These are phyloP conservation scores for Cutaneotrichosporon cutaneum DNA, from an alignment of 1,284 basidiomycete species.

Conservation along the genomic window DNA sequence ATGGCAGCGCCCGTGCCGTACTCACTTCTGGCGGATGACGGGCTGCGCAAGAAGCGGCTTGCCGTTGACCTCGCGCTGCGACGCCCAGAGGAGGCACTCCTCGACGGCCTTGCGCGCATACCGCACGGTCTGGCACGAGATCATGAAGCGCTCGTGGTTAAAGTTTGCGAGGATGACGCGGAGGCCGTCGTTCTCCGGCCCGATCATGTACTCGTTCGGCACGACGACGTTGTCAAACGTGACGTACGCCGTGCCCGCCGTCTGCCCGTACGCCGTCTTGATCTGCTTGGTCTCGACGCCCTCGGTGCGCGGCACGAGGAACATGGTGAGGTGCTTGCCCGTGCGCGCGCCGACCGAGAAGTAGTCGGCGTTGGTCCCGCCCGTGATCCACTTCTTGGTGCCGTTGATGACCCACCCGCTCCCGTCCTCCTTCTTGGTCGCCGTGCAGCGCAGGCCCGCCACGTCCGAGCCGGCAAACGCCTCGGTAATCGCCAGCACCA, in stretches of 20 bases:
- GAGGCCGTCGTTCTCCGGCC: conserved; percentile 76
- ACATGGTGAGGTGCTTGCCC: conserved; percentile 78
- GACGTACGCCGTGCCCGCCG: conserved; percentile 77
- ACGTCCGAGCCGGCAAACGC: conserved; percentile 92
- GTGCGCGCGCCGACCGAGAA: conserved; percentile 42
- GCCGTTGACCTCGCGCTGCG: conserved; percentile 76
- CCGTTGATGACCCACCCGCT: conserved; percentile 72
- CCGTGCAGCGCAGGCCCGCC: conserved; percentile 75
- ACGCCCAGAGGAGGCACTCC: conserved; percentile 62
- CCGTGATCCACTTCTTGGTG: conserved; percentile 92
- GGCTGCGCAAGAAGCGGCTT: conserved; percentile 78
- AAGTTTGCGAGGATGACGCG: conserved; percentile 64
- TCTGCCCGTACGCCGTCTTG: conserved; percentile 78
- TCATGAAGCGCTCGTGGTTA: conserved; percentile 35
- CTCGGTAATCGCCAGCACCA: conserved; percentile 79
- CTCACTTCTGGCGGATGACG: conserved; percentile 64
- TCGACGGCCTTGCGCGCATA: conserved; percentile 39
- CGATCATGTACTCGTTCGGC: conserved; percentile 79
- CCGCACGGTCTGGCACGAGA: conserved; percentile 20
- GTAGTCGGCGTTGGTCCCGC: conserved; percentile 60
- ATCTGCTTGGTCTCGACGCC: conserved; percentile 82
- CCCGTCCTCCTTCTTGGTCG: conserved; percentile 77
- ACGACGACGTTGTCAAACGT: conserved; percentile 86
- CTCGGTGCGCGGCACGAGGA: conserved; percentile 72
- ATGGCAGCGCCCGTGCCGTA: too few relatives aligned